phyloP scores from a whole-genome alignment of 2,329 filamentous ascomycete species.

The Ilyonectria robusta region DNA sequence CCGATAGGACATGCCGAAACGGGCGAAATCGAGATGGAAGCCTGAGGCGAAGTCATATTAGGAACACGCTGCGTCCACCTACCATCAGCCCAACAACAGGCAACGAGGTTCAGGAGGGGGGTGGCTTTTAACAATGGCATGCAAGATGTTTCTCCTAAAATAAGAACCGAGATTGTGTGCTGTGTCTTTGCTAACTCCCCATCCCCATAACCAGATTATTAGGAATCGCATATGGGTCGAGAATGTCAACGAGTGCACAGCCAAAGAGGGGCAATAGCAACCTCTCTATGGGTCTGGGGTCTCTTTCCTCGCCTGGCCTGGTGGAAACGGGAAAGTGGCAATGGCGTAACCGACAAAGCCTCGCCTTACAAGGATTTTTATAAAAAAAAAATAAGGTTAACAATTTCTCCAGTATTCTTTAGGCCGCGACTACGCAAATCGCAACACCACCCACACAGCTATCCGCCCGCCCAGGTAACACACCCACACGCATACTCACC shows the following conservation, averaged over 20 bases:
- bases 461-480: not conserved
- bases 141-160: not conserved
- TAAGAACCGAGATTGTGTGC: not conserved
- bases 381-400: constrained; percentile 22
- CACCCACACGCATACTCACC: not conserved
- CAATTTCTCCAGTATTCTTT: constrained; percentile 8
- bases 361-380: constrained; percentile 11
- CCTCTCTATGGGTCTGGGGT: not conserved
- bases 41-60: constrained; percentile 9
- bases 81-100: constrained; percentile 25
- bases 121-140: not conserved
- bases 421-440: constrained; percentile 5
- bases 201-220: not conserved
- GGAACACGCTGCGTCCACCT: constrained; percentile 17
- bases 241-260: not conserved
- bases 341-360: not conserved
- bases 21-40: constrained; percentile 10
- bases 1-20: constrained; percentile 9
- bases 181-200: too few species aligned
- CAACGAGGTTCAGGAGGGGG: not conserved
- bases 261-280: not conserved
- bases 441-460: not conserved
- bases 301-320: not conserved
- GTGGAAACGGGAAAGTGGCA: not conserved
- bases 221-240: not conserved